Evolutionary conservation across 768 basidiomycete species (phyloP).

Genomic region (Leccinum arenicola): DNA sequence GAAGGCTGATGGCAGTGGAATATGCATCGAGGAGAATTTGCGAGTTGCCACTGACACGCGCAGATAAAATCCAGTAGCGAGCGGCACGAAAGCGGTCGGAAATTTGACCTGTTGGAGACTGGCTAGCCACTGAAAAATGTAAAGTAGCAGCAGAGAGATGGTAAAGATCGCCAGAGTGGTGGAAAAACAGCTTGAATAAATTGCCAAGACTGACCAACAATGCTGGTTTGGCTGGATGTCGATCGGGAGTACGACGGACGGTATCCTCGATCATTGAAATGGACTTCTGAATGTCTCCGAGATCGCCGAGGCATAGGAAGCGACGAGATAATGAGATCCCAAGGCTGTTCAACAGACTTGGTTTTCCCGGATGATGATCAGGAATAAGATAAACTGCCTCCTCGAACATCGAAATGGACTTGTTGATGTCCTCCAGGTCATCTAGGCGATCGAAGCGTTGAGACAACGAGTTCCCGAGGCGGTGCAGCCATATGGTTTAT

Average conservation of each 20-base stretch:
- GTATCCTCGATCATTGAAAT: background rate
- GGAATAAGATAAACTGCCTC: background rate
- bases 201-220: background rate
- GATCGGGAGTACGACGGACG: background rate
- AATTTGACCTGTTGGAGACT: too few relatives aligned
- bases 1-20: too few relatives aligned
- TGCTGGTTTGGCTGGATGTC: background rate
- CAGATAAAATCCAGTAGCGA: too few relatives aligned
- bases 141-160: too few relatives aligned
- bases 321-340: background rate
- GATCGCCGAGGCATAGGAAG: background rate
- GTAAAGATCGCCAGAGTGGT: too few relatives aligned
- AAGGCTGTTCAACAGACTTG: background rate
- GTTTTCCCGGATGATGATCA: background rate
- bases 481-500: background rate
- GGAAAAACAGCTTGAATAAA: too few relatives aligned
- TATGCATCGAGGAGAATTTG: too few relatives aligned
- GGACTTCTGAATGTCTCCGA: background rate
- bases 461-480: background rate
- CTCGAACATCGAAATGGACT: background rate
- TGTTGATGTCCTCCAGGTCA: background rate
- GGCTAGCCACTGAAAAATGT: too few relatives aligned
- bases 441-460: background rate
- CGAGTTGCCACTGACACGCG: too few relatives aligned
- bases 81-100: too few relatives aligned